Percentiles rank a stretch among this genome's conserved stretches.
Evolutionary conservation across 768 basidiomycete species (phyloP).

Genomic region (Mycena haematopus): DNA sequence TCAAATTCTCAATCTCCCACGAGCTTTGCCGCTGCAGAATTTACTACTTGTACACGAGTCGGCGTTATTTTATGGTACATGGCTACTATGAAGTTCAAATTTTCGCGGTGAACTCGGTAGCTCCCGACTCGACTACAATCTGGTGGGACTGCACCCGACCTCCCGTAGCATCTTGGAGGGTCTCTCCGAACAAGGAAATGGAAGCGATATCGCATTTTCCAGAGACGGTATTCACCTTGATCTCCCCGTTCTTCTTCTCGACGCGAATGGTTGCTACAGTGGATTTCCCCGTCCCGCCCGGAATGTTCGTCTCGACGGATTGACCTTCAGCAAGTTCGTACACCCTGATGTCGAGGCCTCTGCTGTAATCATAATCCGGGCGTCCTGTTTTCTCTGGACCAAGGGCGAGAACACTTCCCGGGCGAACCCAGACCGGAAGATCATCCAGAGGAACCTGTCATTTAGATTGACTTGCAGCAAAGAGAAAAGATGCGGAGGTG

Average conservation of each 20-base stretch:
- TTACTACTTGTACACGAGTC: no score
- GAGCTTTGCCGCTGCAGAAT: no score
- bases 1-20: no score
- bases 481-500: neutral
- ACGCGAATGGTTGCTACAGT: conserved; percentile 51
- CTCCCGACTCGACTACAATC: conserved; percentile 6
- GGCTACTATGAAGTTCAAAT: neutral
- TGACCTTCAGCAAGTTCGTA: conserved; percentile 59
- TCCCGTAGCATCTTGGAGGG: conserved; percentile 7
- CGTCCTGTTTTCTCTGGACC: conserved; percentile 56
- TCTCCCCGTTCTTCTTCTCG: conserved; percentile 38
- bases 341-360: conserved; percentile 55
- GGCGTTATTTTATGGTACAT: no score
- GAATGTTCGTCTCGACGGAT: conserved; percentile 46
- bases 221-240: conserved; percentile 36
- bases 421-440: conserved; percentile 72
- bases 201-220: conserved; percentile 30
- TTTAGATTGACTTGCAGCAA: neutral
- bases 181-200: conserved; percentile 19
- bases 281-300: conserved; percentile 47
- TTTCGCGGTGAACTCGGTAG: conserved; percentile 3
- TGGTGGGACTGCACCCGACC: conserved; percentile 1
- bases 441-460: conserved; percentile 62
- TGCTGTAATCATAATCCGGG: conserved; percentile 67
- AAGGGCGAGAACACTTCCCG: conserved; percentile 62